phyloP scores from a whole-genome alignment of 208 protist genomes.

The Vickermania spadyakhi region DNA sequence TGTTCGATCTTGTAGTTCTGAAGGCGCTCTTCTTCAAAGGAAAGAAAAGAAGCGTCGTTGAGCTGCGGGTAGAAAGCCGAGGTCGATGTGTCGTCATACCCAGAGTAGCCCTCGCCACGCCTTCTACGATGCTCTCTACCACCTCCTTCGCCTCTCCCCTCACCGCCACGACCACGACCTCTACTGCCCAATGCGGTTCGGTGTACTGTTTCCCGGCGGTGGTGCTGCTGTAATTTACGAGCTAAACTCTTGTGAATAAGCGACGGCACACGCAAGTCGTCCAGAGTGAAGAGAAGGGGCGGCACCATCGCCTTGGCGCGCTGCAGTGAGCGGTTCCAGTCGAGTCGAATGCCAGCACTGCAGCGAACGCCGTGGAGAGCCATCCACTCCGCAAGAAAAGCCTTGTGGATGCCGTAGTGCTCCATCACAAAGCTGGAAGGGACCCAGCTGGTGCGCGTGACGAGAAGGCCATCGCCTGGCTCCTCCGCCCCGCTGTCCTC shows the following conservation, averaged over 20 bases:
- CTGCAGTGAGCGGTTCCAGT: not conserved
- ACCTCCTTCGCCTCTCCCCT: not conserved
- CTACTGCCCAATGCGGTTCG: too few species aligned
- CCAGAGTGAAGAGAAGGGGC: not conserved
- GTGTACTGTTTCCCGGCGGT: too few species aligned
- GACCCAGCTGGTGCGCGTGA: slow-evolving; percentile 4
- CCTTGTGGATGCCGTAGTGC: not conserved
- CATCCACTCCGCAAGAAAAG: not conserved
- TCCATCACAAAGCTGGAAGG: not conserved
- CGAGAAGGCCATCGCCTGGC: slow-evolving; percentile 8
- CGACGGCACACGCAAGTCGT: not conserved
- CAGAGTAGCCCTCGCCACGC: not conserved
- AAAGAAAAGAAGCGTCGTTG: not conserved
- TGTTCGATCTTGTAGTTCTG: not conserved
- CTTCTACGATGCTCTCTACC: not conserved
- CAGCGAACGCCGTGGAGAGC: not conserved
- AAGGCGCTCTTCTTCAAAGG: not conserved
- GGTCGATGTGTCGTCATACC: too few species aligned
- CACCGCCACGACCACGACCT: too few species aligned
- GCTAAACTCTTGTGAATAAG: not conserved
- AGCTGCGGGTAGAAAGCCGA: not conserved
- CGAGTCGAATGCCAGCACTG: not conserved
- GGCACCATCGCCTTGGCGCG: not conserved
- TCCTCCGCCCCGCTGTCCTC: slow-evolving; percentile 5
- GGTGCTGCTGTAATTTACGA: not conserved